A percentile compares a stretch with the other conserved stretches of the same genome.
phyloP scores from a whole-genome alignment of 176 grass and related monocot species.

The Metroxylon sagu region DNA sequence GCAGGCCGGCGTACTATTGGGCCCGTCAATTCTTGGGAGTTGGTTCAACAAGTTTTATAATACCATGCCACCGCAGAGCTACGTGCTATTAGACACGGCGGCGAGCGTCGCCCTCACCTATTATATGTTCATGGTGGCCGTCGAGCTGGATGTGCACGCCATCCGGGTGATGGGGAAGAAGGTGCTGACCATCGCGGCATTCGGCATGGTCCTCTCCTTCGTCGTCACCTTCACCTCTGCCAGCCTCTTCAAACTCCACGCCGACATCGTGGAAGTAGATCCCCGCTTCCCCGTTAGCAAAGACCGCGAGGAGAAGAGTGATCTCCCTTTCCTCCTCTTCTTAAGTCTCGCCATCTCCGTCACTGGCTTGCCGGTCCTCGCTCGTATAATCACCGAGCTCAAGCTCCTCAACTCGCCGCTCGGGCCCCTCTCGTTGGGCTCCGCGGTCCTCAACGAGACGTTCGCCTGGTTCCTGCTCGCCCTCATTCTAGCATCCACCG shows the following conservation, averaged over 20 bases:
- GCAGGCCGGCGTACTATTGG: too few relatives aligned
- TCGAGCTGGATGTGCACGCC: conserved; percentile 22
- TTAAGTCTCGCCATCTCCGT: conserved; percentile 17
- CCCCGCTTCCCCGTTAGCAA: neutral
- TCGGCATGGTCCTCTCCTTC: conserved; percentile 15
- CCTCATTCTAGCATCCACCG: too few relatives aligned
- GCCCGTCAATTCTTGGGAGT: too few relatives aligned
- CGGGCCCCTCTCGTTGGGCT: conserved; percentile 13
- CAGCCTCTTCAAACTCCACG: neutral
- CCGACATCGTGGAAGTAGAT: neutral
- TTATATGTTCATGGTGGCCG: conserved; percentile 25
- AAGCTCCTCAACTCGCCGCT: conserved; percentile 29
- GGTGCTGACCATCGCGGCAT: conserved; percentile 9
- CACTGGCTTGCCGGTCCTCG: conserved; percentile 27
- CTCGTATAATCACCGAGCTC: conserved; percentile 15
- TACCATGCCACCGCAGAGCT: too few relatives aligned
- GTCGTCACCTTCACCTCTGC: neutral
- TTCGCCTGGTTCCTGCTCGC: conserved; percentile 13
- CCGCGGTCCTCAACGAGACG: conserved; percentile 19
- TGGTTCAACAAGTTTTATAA: too few relatives aligned
- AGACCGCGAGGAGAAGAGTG: neutral
- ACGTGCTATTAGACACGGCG: conserved; percentile 6
- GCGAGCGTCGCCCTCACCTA: conserved; percentile 26
- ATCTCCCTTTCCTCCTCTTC: conserved; percentile 17
- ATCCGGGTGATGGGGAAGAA: conserved; percentile 20